Base-by-base conservation (phyloP, 1,139 yeast genomes). In the Yamadazyma taylorii region DNA sequence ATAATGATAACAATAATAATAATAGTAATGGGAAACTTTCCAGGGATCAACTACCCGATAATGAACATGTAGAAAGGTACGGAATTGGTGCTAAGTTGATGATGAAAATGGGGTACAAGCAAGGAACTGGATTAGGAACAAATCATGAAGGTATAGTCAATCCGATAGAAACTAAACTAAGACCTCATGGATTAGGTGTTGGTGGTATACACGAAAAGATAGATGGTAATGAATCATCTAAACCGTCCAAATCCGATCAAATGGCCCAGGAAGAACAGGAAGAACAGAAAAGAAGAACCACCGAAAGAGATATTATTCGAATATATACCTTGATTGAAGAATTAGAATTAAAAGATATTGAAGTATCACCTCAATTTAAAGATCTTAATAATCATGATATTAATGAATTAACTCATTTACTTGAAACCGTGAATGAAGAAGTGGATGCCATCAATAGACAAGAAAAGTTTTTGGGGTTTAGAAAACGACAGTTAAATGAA, bases 21-120 rank as follows among this genome's bases (percentile, higher is more conserved):
- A 8, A 24, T 5, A 24, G 28, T 10, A 23, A 31, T n/a, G n/a
- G n/a, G n/a, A n/a, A n/a, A n/a, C n/a, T n/a, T 14, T 15, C 28
- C 13, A 23, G n/a, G n/a, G 22, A 15, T 5, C 15, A 9, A 11
- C 25, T 22, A 5, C 11, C 5, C 5, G 17, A 17, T 12, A 23
- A 23, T 23, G 33, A 31, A 9, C 13, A 17, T 12, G 14, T 42
- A 16, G 53, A 32, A 2, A 39, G 54, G 38, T 90, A 89, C 52
- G 97, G 98, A 8, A 78, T 88, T 32, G 98, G 97, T 24, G 96
- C 96, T 2, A 65, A 75, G 37, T 65, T 92, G 36, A 60, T 92
- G 68, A 71, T 79, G 52, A 75, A 80, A 48, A 90, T 92, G 97
- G 98, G 98, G 0, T 90, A 88, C 56, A 71, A 73, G 12, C 76